Percentiles rank a stretch among this genome's conserved stretches.
Conservation (phyloP, 163 green algal genomes). For the Picocystis sp. region DNA sequence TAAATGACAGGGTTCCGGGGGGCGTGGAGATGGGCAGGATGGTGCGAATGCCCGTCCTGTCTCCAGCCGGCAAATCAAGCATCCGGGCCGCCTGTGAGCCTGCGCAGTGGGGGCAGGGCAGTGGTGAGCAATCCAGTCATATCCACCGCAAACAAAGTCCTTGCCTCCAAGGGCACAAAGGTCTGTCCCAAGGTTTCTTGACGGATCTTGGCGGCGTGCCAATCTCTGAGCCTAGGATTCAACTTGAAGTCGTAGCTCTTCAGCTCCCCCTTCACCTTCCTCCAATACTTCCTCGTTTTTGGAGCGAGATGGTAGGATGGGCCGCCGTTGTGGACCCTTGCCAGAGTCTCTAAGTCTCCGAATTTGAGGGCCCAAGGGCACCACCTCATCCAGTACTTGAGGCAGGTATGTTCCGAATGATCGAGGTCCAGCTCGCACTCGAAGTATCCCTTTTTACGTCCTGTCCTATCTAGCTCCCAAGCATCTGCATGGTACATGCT, state of each 20-base stretch:
- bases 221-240: background rate
- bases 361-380: slow-evolving; percentile 30
- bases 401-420: slow-evolving; percentile 15
- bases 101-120: too few relatives aligned
- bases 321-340: slow-evolving; percentile 26
- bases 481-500: slow-evolving; percentile 22
- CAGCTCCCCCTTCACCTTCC: slow-evolving; percentile 4
- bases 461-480: slow-evolving; percentile 8
- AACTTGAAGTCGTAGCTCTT: slow-evolving; percentile 2
- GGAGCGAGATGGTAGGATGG: slow-evolving; percentile 13
- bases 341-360: slow-evolving; percentile 21
- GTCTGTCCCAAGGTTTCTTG: too few relatives aligned
- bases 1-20: too few relatives aligned
- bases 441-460: slow-evolving; percentile 4
- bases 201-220: too few relatives aligned
- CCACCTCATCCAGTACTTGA: slow-evolving; percentile 24
- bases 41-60: too few relatives aligned
- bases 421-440: slow-evolving; percentile 18
- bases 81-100: too few relatives aligned
- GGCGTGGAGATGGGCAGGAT: too few relatives aligned
- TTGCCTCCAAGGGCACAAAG: too few relatives aligned
- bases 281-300: slow-evolving; percentile 25
- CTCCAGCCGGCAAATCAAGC: too few relatives aligned
- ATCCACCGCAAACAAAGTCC: too few relatives aligned
- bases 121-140: too few relatives aligned